Evolutionary conservation across 345 rosid species (phyloP).

Genomic region (Rhizophora mangle): DNA sequence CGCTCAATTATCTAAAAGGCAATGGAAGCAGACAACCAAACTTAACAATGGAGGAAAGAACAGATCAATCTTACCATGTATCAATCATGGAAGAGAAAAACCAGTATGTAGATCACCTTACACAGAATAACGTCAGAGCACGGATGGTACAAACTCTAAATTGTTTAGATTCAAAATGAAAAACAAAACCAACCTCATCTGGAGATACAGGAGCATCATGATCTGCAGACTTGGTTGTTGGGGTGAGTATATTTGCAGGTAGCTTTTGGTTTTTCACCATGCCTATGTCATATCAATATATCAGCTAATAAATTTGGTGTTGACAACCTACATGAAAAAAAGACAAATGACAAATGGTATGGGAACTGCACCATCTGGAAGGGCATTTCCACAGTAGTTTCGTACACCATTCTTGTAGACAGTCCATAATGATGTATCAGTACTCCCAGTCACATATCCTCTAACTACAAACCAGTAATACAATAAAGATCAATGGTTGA

Average conservation of each 20-base stretch:
- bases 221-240: constrained; percentile 81
- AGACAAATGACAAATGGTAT: background rate
- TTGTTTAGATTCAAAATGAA: too few species aligned
- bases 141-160: too few species aligned
- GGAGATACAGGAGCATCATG: constrained; percentile 82
- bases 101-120: too few species aligned
- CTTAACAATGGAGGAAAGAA: background rate
- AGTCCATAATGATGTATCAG: constrained; percentile 94
- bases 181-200: constrained; percentile 43
- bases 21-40: constrained; percentile 13
- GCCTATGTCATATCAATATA: constrained; percentile 36
- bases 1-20: constrained; percentile 59
- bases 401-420: constrained; percentile 76
- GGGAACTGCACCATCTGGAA: constrained; percentile 62
- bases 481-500: background rate
- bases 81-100: background rate
- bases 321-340: background rate
- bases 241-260: constrained; percentile 67
- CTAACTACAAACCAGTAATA: constrained; percentile 49
- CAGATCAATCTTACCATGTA: background rate
- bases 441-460: constrained; percentile 93
- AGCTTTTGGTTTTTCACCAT: constrained; percentile 73
- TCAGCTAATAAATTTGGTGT: constrained; percentile 1
- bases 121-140: too few species aligned
- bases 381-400: constrained; percentile 79